Evolutionary conservation across 139 green algal species (phyloP).

Genomic region (Tetraselmis chui): DNA sequence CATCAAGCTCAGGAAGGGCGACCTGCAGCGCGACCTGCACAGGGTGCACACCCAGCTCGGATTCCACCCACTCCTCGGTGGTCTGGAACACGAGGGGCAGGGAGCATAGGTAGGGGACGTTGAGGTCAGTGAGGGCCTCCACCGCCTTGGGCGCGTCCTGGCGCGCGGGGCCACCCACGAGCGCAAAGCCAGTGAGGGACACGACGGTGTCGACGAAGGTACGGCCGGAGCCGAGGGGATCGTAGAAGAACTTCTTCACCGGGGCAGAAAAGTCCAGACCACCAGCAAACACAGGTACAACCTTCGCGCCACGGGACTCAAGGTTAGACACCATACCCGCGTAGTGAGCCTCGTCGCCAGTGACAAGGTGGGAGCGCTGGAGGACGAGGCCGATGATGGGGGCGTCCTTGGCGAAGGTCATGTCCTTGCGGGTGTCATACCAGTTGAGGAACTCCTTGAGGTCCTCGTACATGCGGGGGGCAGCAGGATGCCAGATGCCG

Average conservation of each 20-base stretch:
- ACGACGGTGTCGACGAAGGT: conserved; percentile 86
- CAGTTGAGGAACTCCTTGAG: conserved; percentile 99
- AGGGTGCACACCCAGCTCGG: conserved; percentile 92
- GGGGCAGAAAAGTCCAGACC: conserved; percentile 94
- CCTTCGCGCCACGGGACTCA: conserved; percentile 85
- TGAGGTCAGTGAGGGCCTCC: conserved; percentile 85
- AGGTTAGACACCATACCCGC: conserved; percentile 82
- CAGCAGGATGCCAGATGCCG: conserved; percentile 95
- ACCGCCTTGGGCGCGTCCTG: conserved; percentile 97
- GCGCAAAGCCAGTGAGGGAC: conserved; percentile 92
- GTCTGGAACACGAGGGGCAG: conserved; percentile 99
- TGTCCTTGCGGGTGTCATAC: conserved; percentile 93
- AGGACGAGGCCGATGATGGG: conserved; percentile 94
- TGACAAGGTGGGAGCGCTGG: conserved; percentile 96
- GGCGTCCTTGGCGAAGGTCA: conserved; percentile 75
- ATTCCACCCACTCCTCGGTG: conserved; percentile 97
- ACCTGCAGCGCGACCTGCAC: conserved; percentile 97
- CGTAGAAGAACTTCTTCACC: conserved; percentile 98
- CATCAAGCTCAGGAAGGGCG: conserved; percentile 97
- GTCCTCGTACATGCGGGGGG: conserved; percentile 88
- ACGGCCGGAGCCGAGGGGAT: conserved; percentile 75
- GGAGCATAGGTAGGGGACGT: conserved; percentile 96
- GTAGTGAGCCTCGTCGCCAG: conserved; percentile 96
- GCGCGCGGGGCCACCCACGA: conserved; percentile 88
- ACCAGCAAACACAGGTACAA: conserved; percentile 94